These are phyloP conservation scores for Comarum palustre DNA, from an alignment of 306 rosid genomes.

Conservation along the genomic window DNA sequence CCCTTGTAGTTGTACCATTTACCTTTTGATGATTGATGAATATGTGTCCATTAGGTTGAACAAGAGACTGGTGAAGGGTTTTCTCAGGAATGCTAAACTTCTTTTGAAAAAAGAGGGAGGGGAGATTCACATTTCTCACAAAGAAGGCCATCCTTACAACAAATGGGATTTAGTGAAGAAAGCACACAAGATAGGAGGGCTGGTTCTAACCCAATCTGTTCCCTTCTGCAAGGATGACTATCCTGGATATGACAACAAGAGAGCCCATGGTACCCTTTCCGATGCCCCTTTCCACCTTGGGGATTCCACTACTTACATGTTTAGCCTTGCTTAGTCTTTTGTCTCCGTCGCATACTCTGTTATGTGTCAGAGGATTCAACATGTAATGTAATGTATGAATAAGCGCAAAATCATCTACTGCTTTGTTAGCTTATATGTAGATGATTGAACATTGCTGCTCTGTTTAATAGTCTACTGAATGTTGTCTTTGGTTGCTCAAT, in stretches of 20 bases:
- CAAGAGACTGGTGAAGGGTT: conserved; percentile 67
- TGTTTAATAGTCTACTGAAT: no score
- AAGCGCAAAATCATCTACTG: not conserved
- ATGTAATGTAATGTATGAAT: not conserved
- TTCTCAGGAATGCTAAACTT: conserved; percentile 51
- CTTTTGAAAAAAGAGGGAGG: conserved; percentile 55
- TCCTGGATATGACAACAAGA: conserved; percentile 73
- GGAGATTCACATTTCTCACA: conserved; percentile 69
- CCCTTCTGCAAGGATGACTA: conserved; percentile 53
- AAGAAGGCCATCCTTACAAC: conserved; percentile 72
- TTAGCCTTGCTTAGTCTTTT: conserved; percentile 33
- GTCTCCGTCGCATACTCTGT: not conserved
- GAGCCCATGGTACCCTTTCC: conserved; percentile 56
- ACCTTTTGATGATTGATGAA: not conserved
- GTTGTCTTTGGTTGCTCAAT: no score
- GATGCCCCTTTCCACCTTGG: conserved; percentile 55
- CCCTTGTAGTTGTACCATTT: not conserved
- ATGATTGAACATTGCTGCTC: not conserved
- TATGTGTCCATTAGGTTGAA: conserved; percentile 45
- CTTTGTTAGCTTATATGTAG: not conserved
- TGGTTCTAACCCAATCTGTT: conserved; percentile 36
- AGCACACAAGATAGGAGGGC: conserved; percentile 62
- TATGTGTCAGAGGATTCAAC: not conserved
- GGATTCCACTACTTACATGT: conserved; percentile 57
- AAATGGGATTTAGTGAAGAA: conserved; percentile 60